Conservation (phyloP, 148 eudicot genomes). For the Bassia scoparia region DNA sequence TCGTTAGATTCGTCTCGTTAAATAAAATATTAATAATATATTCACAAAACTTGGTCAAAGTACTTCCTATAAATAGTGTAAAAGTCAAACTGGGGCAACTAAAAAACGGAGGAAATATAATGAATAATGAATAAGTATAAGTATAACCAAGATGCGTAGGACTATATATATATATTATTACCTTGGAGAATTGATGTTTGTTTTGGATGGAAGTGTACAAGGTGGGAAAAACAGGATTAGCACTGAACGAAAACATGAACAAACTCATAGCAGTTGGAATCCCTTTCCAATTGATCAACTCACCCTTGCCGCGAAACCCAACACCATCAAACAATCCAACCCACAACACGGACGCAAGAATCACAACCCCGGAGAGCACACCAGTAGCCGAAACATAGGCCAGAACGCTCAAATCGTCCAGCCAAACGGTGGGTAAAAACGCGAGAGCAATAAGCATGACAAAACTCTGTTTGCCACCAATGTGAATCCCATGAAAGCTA, state of each 20-base stretch:
- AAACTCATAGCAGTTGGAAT: constrained; percentile 46
- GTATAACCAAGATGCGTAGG: too few relatives aligned
- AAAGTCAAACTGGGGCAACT: too few relatives aligned
- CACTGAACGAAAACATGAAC: constrained; percentile 43
- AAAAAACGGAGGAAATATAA: too few relatives aligned
- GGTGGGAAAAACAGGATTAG: constrained; percentile 47
- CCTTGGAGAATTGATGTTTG: constrained; percentile 39
- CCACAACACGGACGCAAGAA: constrained; percentile 33
- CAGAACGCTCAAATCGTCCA: constrained; percentile 36
- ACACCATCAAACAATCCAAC: constrained; percentile 40
- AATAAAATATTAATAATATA: constrained; percentile 5
- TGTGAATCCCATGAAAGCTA: neutral
- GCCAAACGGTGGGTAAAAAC: constrained; percentile 41
- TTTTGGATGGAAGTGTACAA: constrained; percentile 43
- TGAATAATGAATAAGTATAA: too few relatives aligned
- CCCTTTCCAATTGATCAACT: constrained; percentile 36
- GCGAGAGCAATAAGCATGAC: constrained; percentile 31
- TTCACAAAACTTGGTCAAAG: constrained; percentile 39
- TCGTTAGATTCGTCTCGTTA: neutral
- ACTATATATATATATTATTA: too few relatives aligned
- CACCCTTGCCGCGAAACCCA: constrained; percentile 43
- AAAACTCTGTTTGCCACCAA: constrained; percentile 36
- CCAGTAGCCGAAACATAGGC: constrained; percentile 47
- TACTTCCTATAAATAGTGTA: too few relatives aligned
- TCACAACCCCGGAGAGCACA: constrained; percentile 27